Percentiles rank a stretch among this genome's conserved stretches.
Evolutionary conservation across 495 filamentous ascomycete species (phyloP).

Genomic region (Neurospora cerealis): DNA sequence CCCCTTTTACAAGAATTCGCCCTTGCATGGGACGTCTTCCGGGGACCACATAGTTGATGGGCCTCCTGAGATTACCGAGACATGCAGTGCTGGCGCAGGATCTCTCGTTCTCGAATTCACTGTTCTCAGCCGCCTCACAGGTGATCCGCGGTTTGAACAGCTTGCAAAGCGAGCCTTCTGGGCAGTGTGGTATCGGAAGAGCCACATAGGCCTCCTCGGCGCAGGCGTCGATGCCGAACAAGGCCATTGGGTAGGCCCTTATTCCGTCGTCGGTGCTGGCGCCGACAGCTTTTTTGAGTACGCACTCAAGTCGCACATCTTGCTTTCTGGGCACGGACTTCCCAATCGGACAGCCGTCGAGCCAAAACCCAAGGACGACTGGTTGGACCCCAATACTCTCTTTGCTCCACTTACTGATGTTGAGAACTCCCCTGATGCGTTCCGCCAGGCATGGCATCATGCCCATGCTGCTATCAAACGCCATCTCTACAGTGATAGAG

Average conservation of each 20-base stretch:
- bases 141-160: constrained; percentile 76
- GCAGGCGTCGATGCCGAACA: constrained; percentile 87
- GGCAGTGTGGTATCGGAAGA: constrained; percentile 84
- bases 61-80: constrained; percentile 75
- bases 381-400: constrained; percentile 45
- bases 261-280: constrained; percentile 86
- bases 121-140: constrained; percentile 78
- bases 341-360: constrained; percentile 36
- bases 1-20: constrained; percentile 79
- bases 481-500: constrained; percentile 64
- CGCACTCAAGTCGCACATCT: constrained; percentile 83
- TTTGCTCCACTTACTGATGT: constrained; percentile 50
- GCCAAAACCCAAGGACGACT: constrained; percentile 18
- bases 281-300: constrained; percentile 99
- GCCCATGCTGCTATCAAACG: constrained; percentile 78
- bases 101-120: constrained; percentile 91
- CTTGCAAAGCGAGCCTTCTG: constrained; percentile 87
- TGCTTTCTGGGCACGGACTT: constrained; percentile 63
- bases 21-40: constrained; percentile 40
- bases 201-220: constrained; percentile 78
- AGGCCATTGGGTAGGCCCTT: constrained; percentile 80
- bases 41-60: constrained; percentile 24
- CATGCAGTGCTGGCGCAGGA: constrained; percentile 90
- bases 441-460: constrained; percentile 75
- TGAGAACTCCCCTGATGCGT: constrained; percentile 64